These are phyloP conservation scores for Gremmenia infestans DNA, from an alignment of 2,329 filamentous ascomycete genomes.

Conservation along the genomic window DNA sequence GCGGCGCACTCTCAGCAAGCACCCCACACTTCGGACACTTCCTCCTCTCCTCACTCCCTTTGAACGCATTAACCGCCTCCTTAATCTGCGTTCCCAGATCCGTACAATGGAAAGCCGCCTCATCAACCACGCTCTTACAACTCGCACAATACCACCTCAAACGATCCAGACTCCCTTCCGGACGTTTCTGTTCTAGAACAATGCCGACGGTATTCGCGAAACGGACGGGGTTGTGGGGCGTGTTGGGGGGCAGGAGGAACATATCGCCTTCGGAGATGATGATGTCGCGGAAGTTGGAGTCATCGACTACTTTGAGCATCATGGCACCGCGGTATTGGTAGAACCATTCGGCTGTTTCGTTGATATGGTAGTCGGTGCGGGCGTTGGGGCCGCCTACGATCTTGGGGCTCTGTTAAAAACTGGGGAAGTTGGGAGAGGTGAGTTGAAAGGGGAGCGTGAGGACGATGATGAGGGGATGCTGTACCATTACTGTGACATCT, in stretches of 20 bases:
- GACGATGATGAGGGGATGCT: constrained; percentile 1
- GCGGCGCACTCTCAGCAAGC: constrained; percentile 67
- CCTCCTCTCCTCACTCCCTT: constrained; percentile 61
- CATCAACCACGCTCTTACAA: constrained; percentile 72
- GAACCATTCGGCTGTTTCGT: constrained; percentile 94
- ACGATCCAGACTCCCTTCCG: constrained; percentile 63
- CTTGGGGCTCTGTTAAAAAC: constrained; percentile 34
- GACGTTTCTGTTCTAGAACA: constrained; percentile 81
- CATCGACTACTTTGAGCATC: constrained; percentile 86
- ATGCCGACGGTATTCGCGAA: constrained; percentile 93
- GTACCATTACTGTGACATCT: constrained; percentile 74
- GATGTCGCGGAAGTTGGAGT: constrained; percentile 69
- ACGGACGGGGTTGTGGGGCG: constrained; percentile 91
- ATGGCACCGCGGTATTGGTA: constrained; percentile 93
- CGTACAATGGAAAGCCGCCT: constrained; percentile 81
- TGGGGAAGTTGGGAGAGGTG: constrained; percentile 2
- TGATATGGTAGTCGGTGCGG: constrained; percentile 97
- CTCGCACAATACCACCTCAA: constrained; percentile 84
- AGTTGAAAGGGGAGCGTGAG: not conserved
- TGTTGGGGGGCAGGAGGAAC: constrained; percentile 89
- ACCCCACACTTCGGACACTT: constrained; percentile 73
- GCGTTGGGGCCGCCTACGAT: constrained; percentile 95
- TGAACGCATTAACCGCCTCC: constrained; percentile 79
- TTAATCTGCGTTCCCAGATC: constrained; percentile 95
- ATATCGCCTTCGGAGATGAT: constrained; percentile 89